Base-by-base conservation (phyloP, 1,139 yeast genomes). In the Taphrina pruni region DNA sequence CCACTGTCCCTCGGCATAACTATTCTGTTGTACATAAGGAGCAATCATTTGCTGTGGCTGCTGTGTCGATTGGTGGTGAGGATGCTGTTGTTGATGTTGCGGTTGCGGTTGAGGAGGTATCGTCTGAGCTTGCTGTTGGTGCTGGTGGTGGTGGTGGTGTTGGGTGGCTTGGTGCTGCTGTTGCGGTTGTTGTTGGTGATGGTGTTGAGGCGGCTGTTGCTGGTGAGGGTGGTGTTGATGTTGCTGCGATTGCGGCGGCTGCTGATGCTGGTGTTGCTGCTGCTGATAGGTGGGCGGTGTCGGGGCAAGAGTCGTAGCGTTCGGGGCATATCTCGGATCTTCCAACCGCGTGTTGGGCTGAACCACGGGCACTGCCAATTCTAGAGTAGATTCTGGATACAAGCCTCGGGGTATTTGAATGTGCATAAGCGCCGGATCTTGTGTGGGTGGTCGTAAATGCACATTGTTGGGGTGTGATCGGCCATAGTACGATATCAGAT, bases 401-500 rank as follows among this genome's bases (percentile, higher is more conserved):
- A 82, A 70, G 0, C 79, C 79, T 56, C 74, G 74, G 21, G 84
- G 83, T 26, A 83, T 78, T 7, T 71, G 72, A 7, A 83, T 72
- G 58, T 75, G 70, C 57, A 77, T 73, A 52, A 83, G 77, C 0
- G 73, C 70, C 9, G 78, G 77, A 71, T 84, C 86, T 36, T 74
- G 74, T 5, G 83, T 76, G 0, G 86, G 86, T n/a, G 81, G 77
- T 51, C 73, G 70, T 50, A 79, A 72, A 35, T 74, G 71, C 60
- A 75, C 77, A 60, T 74, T 75, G 32, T 74, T 72, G 45, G 75
- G 75, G 64, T 73, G 75, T 21, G 73, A 72, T 26, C 81, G 75
- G 7, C 81, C 76, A 62, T 80, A 79, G 74, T 87, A 87, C 20
- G 87, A 81, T 48, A 87, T 86, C 68, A 87, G 77, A 75, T 87